A percentile compares a stretch with the other conserved stretches of the same genome.
Evolutionary conservation across 2,329 filamentous ascomycete genomes (phyloP).

Genomic region (Pseudogymnoascus sp.): DNA sequence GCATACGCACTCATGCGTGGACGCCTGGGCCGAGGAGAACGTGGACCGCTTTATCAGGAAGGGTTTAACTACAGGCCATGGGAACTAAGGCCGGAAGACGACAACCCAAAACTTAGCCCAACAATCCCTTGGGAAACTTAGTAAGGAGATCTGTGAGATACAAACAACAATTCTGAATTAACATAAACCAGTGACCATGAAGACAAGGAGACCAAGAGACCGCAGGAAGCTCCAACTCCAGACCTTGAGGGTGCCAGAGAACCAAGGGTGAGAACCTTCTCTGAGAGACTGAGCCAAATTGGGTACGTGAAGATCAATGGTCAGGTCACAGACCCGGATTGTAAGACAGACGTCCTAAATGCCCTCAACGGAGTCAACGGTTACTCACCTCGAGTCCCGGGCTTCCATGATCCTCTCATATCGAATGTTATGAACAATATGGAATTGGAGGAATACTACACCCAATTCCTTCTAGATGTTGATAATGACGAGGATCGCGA

Average conservation of each 20-base stretch:
- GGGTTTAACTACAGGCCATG: not conserved
- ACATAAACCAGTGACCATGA: not conserved
- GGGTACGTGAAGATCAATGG: constrained; percentile 24
- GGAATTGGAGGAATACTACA: constrained; percentile 21
- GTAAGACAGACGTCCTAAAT: constrained; percentile 17
- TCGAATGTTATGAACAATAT: constrained; percentile 17
- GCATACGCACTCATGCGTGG: constrained; percentile 4
- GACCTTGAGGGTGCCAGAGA: not conserved
- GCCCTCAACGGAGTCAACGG: constrained; percentile 14
- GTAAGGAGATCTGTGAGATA: not conserved
- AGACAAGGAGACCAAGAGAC: not conserved
- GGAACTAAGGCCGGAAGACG: not conserved
- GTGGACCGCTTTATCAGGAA: not conserved
- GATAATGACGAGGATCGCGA: constrained; percentile 28
- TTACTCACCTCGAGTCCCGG: not conserved
- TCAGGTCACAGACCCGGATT: constrained; percentile 27
- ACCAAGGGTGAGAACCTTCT: not conserved
- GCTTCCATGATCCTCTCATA: not conserved
- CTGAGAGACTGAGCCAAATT: not conserved
- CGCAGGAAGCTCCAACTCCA: not conserved
- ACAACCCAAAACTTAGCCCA: not conserved
- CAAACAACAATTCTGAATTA: not conserved
- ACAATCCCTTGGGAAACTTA: constrained; percentile 1
- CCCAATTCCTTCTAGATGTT: constrained; percentile 24
- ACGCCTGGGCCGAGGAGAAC: not conserved